Percentiles rank a stretch among this genome's conserved stretches.
Conservation (phyloP, 495 filamentous ascomycete species). For the Xylaria telfairii region DNA sequence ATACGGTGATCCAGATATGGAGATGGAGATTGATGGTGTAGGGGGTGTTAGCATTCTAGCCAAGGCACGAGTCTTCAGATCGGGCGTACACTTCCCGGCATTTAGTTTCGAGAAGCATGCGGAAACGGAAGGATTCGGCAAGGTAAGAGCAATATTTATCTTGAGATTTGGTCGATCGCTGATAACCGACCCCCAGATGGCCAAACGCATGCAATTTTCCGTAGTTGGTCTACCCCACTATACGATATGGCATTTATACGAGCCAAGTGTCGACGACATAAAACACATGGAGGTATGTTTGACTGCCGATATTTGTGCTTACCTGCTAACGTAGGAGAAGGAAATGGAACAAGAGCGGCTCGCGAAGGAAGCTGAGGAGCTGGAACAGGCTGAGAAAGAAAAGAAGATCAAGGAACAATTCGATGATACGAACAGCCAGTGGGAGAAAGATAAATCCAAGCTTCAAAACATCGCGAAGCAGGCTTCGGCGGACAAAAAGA, state of each 20-base stretch:
- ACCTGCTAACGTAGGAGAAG: constrained; percentile 44
- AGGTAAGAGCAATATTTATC: constrained; percentile 62
- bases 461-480: constrained; percentile 72
- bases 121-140: constrained; percentile 98
- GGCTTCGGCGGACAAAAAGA: constrained; percentile 39
- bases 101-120: constrained; percentile 99
- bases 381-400: constrained; percentile 67
- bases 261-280: constrained; percentile 95
- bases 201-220: constrained; percentile 91
- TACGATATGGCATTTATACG: constrained; percentile 99
- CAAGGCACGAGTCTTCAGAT: constrained; percentile 92
- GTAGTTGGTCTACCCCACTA: constrained; percentile 98
- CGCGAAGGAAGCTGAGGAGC: constrained; percentile 74
- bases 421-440: constrained; percentile 70
- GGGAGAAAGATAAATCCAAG: constrained; percentile 81
- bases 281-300: constrained; percentile 84
- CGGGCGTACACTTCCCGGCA: constrained; percentile 95
- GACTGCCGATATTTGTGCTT: neutral
- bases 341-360: constrained; percentile 87
- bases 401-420: constrained; percentile 76
- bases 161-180: constrained; percentile 33
- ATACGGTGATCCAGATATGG: constrained; percentile 97
- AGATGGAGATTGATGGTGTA: constrained; percentile 99
- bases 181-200: constrained; percentile 72
- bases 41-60: constrained; percentile 97